These are phyloP conservation scores for Cucurbita maxima DNA, from an alignment of 306 rosid species.

Conservation along the genomic window DNA sequence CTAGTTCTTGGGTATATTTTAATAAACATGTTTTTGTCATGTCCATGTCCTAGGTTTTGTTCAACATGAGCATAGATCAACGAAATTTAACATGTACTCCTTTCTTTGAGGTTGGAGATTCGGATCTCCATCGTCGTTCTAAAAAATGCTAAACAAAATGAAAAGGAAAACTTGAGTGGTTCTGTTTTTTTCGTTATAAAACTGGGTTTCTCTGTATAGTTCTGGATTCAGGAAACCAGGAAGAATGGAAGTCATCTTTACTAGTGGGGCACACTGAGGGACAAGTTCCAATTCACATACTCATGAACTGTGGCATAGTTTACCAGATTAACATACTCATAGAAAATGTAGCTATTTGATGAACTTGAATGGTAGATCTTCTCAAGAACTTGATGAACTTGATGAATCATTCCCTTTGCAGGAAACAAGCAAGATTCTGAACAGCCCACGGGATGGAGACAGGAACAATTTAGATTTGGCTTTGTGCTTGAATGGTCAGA, in stretches of 20 bases:
- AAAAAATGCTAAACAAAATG: not conserved
- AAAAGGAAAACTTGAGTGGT: not conserved
- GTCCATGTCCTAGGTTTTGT: too few species aligned
- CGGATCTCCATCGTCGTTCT: too few species aligned
- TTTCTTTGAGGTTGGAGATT: not conserved
- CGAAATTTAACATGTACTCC: not conserved
- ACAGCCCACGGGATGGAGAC: not conserved
- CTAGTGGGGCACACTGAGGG: too few species aligned
- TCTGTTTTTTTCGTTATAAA: not conserved
- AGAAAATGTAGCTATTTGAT: not conserved
- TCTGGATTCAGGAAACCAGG: not conserved
- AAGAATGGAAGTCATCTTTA: not conserved
- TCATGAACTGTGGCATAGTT: not conserved
- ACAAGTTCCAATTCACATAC: not conserved
- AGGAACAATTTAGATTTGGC: constrained; percentile 5
- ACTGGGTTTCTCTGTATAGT: not conserved
- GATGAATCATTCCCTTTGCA: not conserved
- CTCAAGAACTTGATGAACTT: too few species aligned
- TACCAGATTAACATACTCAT: not conserved
- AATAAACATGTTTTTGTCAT: too few species aligned
- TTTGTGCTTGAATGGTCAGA: constrained; percentile 7
- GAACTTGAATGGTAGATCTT: too few species aligned
- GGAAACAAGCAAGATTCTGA: not conserved
- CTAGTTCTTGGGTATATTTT: too few species aligned
- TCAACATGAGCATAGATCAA: not conserved